Base-by-base conservation (phyloP, 129 eudicot genomes). In the Tagetes erecta region DNA sequence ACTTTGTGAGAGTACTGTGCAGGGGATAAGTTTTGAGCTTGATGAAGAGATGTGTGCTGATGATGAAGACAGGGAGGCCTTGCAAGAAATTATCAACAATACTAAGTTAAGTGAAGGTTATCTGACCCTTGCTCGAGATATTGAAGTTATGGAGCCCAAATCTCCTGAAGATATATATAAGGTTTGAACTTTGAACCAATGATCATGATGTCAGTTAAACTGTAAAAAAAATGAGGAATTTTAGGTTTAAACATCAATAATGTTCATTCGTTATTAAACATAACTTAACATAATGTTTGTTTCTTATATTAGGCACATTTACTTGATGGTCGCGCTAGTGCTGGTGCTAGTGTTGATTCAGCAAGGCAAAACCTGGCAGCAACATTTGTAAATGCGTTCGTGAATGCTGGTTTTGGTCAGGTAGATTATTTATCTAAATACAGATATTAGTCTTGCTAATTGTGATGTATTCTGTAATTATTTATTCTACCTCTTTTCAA, bases 391-490 rank as follows among this genome's bases (percentile, higher is more conserved):
- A 95, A 95, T 83, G 99, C 97, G 7, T 95, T 95, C 80, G 99
- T 95, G 64, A 95, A 95, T 91, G 99, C 99, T 71, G 99, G 99
- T n/a, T 95, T 95, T 79, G 97, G 97, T 67, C 97, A 91, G 94
- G 99, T 95, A 80, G 52, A 55, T 34, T 56, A 14, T 52, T 58
- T 8, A 10, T 76, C 36, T 31, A 3, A 10, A 6, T 68, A 51
- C 27, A 9, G 31, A 35, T 27, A 7, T 68, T 20, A 10, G n/a
- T 69, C 3, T 69, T 59, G 20, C 0, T 8, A 46, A 0, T 46
- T 37, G 30, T 40, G 39, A 55, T 0, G 4, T 63, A 45, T 73
- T 14, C 4, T 57, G 12, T 39, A 66, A 44, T 38, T 36, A 57
- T 63, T 50, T 63, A 4, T 55, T 57, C 63, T 0, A 56, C 12